Base-by-base conservation (phyloP, 805 yeast genomes). In the Ogataea nakhonphanomensis region DNA sequence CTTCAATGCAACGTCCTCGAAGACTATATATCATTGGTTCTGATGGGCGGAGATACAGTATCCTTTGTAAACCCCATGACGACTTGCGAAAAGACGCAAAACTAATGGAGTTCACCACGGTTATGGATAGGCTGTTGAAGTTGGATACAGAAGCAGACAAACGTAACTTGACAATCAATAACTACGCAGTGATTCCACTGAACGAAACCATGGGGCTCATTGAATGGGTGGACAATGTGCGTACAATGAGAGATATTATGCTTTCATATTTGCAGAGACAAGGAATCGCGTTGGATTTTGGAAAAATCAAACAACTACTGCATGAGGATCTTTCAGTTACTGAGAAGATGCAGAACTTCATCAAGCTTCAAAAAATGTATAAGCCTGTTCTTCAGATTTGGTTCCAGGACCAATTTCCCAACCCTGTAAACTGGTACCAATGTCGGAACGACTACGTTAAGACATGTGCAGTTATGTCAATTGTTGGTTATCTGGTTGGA, bases 11-110 rank as follows among this genome's bases (percentile, higher is more conserved):
- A 60, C 79, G 76, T 64, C 99, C 99, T 0, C 77, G 87, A 51
- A 81, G 85, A 48, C 66, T 93, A 7, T 77, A 77, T 10, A 66
- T 91, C 3, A 61, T 76, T 28, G 99, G 98, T 0, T 78, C 86
- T 2, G 86, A 91, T 62, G 90, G 91, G 7, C 63, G 65, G n/a
- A 60, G 67, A 1, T 90, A 90, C 57, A 74, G 82, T 13, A 71
- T 93, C 11, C 71, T 93, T 65, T 81, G 95, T 52, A 93, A 93
- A 57, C 79, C 82, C 7, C 75, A 79, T 46, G 99, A 93, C 62
- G 99, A 93, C 65, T 81, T 95, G 13, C 68, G 98, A 48, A 95
- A 95, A 56, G 99, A 95, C 67, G 93, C 96, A 4, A 84, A 95
- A 52, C 77, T 91, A 37, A 84, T 89, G 84, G 93, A 95, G 52